These are phyloP conservation scores for Colletotrichum sp. DNA, from an alignment of 2,329 filamentous ascomycete genomes.

Conservation along the genomic window DNA sequence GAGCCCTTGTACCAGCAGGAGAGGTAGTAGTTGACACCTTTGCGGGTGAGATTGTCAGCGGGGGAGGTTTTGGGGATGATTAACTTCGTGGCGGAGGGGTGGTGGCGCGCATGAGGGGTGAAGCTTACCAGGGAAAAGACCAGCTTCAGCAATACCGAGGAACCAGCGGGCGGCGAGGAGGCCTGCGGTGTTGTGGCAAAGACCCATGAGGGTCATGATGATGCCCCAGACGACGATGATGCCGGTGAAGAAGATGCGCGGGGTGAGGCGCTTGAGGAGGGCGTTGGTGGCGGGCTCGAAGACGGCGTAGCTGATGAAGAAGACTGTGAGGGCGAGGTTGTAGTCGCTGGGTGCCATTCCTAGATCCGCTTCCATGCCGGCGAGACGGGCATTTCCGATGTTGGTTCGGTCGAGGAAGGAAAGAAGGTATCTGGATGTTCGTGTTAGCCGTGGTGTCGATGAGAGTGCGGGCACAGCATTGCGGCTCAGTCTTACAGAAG, in stretches of 20 bases:
- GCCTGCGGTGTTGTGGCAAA: constrained; percentile 48
- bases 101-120: neutral
- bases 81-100: neutral
- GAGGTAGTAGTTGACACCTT: constrained; percentile 68
- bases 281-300: constrained; percentile 70
- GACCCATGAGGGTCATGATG: constrained; percentile 54
- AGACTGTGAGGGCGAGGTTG: constrained; percentile 65
- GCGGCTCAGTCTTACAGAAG: constrained; percentile 9
- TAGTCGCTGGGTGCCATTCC: constrained; percentile 51
- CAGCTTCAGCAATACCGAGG: constrained; percentile 70
- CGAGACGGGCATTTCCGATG: constrained; percentile 30
- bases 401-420: constrained; percentile 33
- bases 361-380: constrained; percentile 29
- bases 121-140: constrained; percentile 66
- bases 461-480: neutral
- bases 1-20: constrained; percentile 80
- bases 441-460: neutral
- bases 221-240: constrained; percentile 61
- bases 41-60: neutral
- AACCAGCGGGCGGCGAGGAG: constrained; percentile 57
- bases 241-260: constrained; percentile 67
- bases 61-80: neutral
- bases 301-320: constrained; percentile 73
- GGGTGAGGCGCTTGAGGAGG: constrained; percentile 67
- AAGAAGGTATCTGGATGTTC: constrained; percentile 24